phyloP scores from a whole-genome alignment of 2,329 filamentous ascomycete species.

The Fusarium subglutinans region DNA sequence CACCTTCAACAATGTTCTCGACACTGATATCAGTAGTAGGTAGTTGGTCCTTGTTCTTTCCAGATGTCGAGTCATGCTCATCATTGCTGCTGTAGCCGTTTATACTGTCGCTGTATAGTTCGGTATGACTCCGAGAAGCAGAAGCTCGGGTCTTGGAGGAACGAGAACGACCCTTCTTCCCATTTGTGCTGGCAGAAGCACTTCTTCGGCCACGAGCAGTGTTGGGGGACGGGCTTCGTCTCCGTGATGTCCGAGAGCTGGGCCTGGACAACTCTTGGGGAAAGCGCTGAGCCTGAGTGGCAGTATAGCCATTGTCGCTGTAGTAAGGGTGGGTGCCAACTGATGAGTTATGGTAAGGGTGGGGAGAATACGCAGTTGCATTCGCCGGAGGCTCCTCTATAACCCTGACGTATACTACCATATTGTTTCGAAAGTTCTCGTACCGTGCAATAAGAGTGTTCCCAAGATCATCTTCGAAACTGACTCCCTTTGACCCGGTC shows the following conservation, averaged over 20 bases:
- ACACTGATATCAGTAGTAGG: conserved; percentile 97
- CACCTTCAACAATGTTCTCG: conserved; percentile 97
- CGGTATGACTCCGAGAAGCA: conserved; percentile 59
- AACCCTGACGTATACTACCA: conserved; percentile 92
- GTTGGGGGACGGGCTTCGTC: conserved; percentile 81
- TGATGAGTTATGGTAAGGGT: conserved; percentile 62
- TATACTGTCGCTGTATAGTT: conserved; percentile 70
- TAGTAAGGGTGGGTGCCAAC: conserved; percentile 61
- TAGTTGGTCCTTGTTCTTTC: conserved; percentile 84
- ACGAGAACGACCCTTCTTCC: conserved; percentile 75
- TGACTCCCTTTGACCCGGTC: conserved; percentile 79
- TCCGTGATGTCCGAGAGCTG: conserved; percentile 74
- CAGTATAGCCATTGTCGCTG: conserved; percentile 62
- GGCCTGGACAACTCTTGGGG: conserved; percentile 73
- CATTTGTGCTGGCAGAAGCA: conserved; percentile 70
- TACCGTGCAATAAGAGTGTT: conserved; percentile 94
- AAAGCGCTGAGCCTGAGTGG: conserved; percentile 60
- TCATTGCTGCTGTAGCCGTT: conserved; percentile 90
- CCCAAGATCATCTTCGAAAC: conserved; percentile 90
- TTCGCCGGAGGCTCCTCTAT: conserved; percentile 67
- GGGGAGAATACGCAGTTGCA: conserved; percentile 60
- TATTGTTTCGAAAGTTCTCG: conserved; percentile 93
- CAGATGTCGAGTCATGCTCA: conserved; percentile 75
- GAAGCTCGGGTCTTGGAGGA: conserved; percentile 73
- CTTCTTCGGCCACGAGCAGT: conserved; percentile 77